These are phyloP conservation scores for Kwoniella pini DNA, from an alignment of 768 basidiomycete genomes.

Conservation along the genomic window DNA sequence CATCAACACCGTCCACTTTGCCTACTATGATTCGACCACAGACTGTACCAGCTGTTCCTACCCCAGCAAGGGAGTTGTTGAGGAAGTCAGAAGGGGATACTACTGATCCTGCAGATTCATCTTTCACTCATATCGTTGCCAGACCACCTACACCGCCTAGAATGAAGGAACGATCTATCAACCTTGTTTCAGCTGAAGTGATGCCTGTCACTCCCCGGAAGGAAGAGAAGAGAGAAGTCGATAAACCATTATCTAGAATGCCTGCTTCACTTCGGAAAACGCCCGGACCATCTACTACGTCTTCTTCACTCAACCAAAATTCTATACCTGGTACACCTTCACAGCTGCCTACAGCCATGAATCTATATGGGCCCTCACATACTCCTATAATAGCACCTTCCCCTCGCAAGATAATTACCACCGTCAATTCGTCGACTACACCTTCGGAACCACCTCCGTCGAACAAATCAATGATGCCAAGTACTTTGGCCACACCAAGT, in stretches of 20 bases:
- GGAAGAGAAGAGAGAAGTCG: neutral
- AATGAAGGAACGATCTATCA: constrained; percentile 6
- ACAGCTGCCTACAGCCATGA: no score
- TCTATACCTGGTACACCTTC: constrained; percentile 1
- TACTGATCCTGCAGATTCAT: constrained; percentile 5
- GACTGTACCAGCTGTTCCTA: constrained; percentile 1
- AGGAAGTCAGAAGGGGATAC: neutral
- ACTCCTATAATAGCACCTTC: constrained; percentile 5
- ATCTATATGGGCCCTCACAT: no score
- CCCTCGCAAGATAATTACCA: neutral
- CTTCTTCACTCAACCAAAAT: neutral
- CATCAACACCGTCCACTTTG: neutral
- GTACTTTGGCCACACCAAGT: neutral
- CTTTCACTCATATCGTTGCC: constrained; percentile 1
- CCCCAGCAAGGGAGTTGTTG: constrained; percentile 26
- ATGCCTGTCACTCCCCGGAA: neutral
- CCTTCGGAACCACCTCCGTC: constrained; percentile 1
- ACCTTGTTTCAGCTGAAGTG: neutral
- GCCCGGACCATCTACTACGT: neutral
- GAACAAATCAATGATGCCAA: neutral
- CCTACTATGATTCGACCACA: neutral
- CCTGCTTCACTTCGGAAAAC: constrained; percentile 17
- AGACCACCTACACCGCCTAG: constrained; percentile 33
- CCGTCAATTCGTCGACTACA: neutral
- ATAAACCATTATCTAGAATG: constrained; percentile 10